Base-by-base conservation (phyloP, 1,284 basidiomycete genomes). In the Trichosporon sp. region DNA sequence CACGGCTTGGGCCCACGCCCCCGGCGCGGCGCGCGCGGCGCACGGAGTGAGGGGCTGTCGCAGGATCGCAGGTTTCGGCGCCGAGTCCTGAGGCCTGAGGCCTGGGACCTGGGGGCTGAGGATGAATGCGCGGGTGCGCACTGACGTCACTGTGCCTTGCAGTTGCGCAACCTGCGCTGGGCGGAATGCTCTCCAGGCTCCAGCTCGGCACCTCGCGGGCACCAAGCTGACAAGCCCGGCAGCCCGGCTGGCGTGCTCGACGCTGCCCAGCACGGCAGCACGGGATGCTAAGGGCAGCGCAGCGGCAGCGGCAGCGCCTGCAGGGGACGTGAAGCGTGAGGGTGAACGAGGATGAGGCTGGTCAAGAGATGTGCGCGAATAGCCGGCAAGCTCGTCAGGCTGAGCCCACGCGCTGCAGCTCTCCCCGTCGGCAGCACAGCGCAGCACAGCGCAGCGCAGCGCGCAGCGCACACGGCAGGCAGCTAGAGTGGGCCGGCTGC, bases 71-170 rank as follows among this genome's bases (percentile, higher is more conserved):
- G 47, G 47, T 51, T 51, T 51, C 56, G 27, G 21, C 44, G 7
- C 18, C 7, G 18, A n/a, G 44, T 21, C 44, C 15, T 21, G 44
- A 51, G n/a, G 5, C 44, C 15, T 51, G 44, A 51, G 5, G 18
- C 8, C 21, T n/a, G n/a, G n/a, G n/a, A n/a, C n/a, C n/a, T n/a
- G n/a, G n/a, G n/a, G n/a, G n/a, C n/a, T n/a, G n/a, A n/a, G n/a
- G n/a, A n/a, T 29, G 27, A 60, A 31, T 60, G 56, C 21, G 6
- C 27, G 21, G 51, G 25, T 29, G 56, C 2, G n/a, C 29, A 60
- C 56, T 60, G 56, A 60, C 56, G 56, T 60, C 56, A 60, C 51
- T 60, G 56, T 60, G 56, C 56, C 56, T 60, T 13, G 18, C 27
- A 58, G 56, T 60, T n/a, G 15, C 27, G 53, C 27, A 31, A 58